Percentiles rank a stretch among this genome's conserved stretches.
These are phyloP conservation scores for Penicillium sp. DNA, from an alignment of 2,329 filamentous ascomycete genomes.

Conservation along the genomic window DNA sequence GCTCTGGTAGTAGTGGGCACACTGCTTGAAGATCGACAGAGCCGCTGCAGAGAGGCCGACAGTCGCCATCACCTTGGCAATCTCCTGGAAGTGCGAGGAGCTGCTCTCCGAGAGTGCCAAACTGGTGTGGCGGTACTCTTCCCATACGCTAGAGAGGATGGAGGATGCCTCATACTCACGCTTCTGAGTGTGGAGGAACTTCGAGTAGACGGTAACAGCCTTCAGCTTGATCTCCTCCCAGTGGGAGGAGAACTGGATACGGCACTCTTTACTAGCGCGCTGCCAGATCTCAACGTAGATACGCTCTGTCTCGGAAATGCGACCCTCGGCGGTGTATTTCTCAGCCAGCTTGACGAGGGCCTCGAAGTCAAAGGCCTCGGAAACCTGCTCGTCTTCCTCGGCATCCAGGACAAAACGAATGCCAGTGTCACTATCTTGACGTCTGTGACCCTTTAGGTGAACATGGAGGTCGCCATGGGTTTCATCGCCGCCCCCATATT, in stretches of 20 bases:
- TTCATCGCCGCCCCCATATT: constrained; percentile 19
- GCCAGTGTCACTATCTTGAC: constrained; percentile 14
- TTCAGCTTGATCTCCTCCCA: constrained; percentile 52
- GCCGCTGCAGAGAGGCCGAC: constrained; percentile 47
- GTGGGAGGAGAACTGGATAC: constrained; percentile 41
- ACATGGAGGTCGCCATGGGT: constrained; percentile 29
- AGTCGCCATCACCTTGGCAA: constrained; percentile 48
- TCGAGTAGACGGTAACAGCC: constrained; percentile 47
- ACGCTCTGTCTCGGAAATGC: constrained; percentile 43
- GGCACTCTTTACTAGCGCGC: constrained; percentile 49
- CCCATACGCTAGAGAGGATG: constrained; percentile 48
- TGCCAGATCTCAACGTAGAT: constrained; percentile 53
- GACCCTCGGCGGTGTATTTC: constrained; percentile 33
- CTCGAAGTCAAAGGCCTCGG: constrained; percentile 35
- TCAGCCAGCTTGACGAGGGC: constrained; percentile 40
- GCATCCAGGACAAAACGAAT: constrained; percentile 35
- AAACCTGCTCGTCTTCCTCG: constrained; percentile 41
- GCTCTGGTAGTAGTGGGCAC: constrained; percentile 37
- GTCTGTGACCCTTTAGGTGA: constrained; percentile 27
- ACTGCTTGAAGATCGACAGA: constrained; percentile 50
- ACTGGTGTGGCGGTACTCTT: constrained; percentile 50
- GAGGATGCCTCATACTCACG: constrained; percentile 46
- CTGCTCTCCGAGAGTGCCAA: constrained; percentile 40
- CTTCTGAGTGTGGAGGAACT: constrained; percentile 49
- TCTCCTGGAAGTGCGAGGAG: constrained; percentile 37